These are phyloP conservation scores for Neoboletus subvelutipes DNA, from an alignment of 768 basidiomycete species.

Conservation along the genomic window DNA sequence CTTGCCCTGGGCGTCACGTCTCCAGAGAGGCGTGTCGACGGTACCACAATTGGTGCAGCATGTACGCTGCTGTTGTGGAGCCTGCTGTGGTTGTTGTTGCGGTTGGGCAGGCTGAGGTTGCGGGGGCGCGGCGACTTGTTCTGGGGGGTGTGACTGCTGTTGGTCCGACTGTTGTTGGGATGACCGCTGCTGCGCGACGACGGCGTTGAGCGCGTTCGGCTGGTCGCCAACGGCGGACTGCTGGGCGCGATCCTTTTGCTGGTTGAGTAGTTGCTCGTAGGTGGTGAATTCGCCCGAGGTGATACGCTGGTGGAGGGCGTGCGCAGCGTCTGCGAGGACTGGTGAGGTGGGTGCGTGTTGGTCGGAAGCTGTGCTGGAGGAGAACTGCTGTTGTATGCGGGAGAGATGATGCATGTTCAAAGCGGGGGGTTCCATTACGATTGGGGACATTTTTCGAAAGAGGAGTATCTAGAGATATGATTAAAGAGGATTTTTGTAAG, in stretches of 20 bases:
- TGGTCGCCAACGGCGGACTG: constrained; percentile 19
- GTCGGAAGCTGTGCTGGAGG: constrained; percentile 32
- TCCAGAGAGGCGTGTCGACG: constrained; percentile 80
- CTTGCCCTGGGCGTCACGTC: constrained; percentile 78
- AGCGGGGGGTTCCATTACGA: constrained; percentile 55
- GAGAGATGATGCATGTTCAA: constrained; percentile 53
- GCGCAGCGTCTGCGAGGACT: constrained; percentile 21
- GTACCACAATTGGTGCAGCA: constrained; percentile 74
- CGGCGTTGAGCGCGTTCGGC: constrained; percentile 4
- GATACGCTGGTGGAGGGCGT: constrained; percentile 32
- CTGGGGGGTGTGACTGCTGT: constrained; percentile 14
- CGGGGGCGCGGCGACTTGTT: constrained; percentile 30
- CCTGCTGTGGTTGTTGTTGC: constrained; percentile 26
- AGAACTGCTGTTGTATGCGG: constrained; percentile 49
- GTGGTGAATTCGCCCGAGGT: constrained; percentile 28
- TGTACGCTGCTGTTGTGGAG: constrained; percentile 40
- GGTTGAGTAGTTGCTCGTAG: constrained; percentile 32
- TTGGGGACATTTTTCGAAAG: constrained; percentile 49
- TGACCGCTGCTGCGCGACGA: constrained; percentile 17
- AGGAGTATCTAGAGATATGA: constrained; percentile 34
- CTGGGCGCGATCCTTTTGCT: constrained; percentile 32
- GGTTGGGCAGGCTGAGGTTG: constrained; percentile 24
- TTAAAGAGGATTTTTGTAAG: constrained; percentile 27
- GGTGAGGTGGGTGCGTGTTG: constrained; percentile 27
- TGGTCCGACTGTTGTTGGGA: constrained; percentile 17